Evolutionary conservation across 305 asterid species (phyloP), one percentile per base, ranked within the genome.

Genomic region (Rubia occidens): DNA sequence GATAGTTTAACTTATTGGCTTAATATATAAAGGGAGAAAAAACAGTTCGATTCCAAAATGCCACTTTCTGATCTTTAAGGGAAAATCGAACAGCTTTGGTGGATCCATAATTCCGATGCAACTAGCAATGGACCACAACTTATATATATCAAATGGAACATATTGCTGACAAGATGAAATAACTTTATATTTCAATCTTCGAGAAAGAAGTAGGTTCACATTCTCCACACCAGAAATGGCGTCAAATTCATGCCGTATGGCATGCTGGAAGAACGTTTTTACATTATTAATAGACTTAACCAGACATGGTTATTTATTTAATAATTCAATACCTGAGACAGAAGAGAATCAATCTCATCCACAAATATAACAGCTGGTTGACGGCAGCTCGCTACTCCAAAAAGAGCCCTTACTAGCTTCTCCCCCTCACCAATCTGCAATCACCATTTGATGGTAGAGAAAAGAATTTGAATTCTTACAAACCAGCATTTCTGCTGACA

Each of bases 391-490:
- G 99, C 99, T 77, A 94, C 97, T 43, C 95, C 99, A 85, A 94
- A 94, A 78, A 94, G 95, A 42, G 99, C 97, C 82, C 99, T 86
- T 73, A 94, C 99, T 76, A 94, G 89, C 89, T 94, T 94, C 76
- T 94, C 97, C 40, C 99, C 99, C 84, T 90, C 99, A 8, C 99
- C 99, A 72, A 94, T 89, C 99, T 94, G 82, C 83, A 86, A 71
- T 39, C 66, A 77, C 74, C 71, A 68, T 73, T 58, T 47, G 37
- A 51, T 60, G 51, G 44, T 37, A 35, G 24, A 21, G 40, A 51
- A 32, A 60, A 71, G 55, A 6, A 47, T 26, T 51, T 29, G 26
- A 17, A 14, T 35, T 63, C 5, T 14, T 14, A 20, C 45, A n/a
- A 39, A 18, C 53, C 47, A 1, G 71, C 32, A 24, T 7, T 8